Evolutionary conservation across 108 stramenopile species (phyloP).

Genomic region (Bacterosira constricta): DNA sequence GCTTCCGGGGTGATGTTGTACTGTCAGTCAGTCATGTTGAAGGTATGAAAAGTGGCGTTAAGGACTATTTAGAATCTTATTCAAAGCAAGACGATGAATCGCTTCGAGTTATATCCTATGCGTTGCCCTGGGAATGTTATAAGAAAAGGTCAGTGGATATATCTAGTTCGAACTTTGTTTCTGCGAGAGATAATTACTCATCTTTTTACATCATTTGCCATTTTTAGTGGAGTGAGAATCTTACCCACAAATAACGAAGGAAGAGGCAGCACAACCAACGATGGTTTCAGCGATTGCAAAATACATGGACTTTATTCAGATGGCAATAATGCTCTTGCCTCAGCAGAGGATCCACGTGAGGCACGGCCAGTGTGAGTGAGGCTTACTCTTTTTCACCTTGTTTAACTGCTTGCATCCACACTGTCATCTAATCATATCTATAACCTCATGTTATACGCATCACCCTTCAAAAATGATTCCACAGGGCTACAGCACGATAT

Average conservation of each 20-base stretch:
- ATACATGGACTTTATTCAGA: slow-evolving; percentile 46
- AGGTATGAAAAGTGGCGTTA: slow-evolving; percentile 7
- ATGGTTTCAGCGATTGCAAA: slow-evolving; percentile 60
- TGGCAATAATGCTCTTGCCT: not conserved
- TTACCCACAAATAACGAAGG: slow-evolving; percentile 17
- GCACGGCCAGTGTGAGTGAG: slow-evolving; percentile 58
- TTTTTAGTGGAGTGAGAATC: not conserved
- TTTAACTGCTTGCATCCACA: too few species aligned
- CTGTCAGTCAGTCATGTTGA: slow-evolving; percentile 41
- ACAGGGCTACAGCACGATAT: slow-evolving; percentile 56
- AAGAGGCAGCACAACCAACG: slow-evolving; percentile 32
- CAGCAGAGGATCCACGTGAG: slow-evolving; percentile 27
- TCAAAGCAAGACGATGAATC: not conserved
- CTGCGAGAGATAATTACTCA: too few species aligned
- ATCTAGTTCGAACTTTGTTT: too few species aligned
- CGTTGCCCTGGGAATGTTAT: slow-evolving; percentile 12
- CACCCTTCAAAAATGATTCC: too few species aligned
- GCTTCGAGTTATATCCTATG: not conserved
- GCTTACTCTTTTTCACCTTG: too few species aligned
- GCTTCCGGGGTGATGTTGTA: slow-evolving; percentile 65
- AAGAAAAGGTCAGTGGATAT: too few species aligned
- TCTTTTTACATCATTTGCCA: too few species aligned
- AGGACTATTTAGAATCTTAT: slow-evolving; percentile 28
- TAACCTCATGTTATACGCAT: too few species aligned
- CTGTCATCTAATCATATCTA: too few species aligned